These are phyloP conservation scores for Trypanosoma cruzi DNA, from an alignment of 208 protist species.

Conservation along the genomic window DNA sequence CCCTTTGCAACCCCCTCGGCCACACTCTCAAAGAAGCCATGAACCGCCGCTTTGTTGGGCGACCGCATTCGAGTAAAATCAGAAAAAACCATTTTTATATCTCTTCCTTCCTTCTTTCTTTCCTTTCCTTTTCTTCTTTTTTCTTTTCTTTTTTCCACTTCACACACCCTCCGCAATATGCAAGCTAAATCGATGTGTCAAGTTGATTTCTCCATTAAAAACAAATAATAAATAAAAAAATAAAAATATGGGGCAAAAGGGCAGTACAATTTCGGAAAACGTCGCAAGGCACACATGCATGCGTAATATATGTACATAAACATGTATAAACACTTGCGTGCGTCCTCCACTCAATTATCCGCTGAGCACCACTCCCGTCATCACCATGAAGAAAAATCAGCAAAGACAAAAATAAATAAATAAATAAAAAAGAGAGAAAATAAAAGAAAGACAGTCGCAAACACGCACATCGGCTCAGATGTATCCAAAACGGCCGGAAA, in stretches of 20 bases:
- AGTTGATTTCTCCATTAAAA: neutral
- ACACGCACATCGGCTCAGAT: slow-evolving; percentile 16
- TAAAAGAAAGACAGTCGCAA: slow-evolving; percentile 6
- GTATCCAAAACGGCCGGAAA: slow-evolving; percentile 6
- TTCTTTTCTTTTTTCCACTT: neutral
- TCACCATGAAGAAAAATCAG: neutral
- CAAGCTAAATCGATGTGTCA: neutral
- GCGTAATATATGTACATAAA: too few relatives aligned
- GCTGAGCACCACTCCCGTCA: too few relatives aligned
- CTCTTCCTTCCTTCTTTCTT: neutral
- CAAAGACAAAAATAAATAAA: neutral
- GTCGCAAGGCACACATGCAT: too few relatives aligned
- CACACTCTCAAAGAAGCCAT: too few relatives aligned
- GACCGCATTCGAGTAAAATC: neutral
- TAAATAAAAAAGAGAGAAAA: slow-evolving; percentile 23
- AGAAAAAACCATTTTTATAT: neutral
- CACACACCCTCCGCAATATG: neutral
- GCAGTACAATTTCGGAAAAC: neutral
- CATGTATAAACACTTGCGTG: too few relatives aligned
- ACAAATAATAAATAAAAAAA: slow-evolving; percentile 4
- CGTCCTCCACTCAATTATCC: too few relatives aligned
- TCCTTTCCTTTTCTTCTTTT: neutral
- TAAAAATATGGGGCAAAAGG: neutral
- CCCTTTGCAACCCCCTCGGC: neutral
- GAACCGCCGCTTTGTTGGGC: neutral